Conservation (phyloP, 768 basidiomycete species). For the Boletus pseudo-olivaceus region DNA sequence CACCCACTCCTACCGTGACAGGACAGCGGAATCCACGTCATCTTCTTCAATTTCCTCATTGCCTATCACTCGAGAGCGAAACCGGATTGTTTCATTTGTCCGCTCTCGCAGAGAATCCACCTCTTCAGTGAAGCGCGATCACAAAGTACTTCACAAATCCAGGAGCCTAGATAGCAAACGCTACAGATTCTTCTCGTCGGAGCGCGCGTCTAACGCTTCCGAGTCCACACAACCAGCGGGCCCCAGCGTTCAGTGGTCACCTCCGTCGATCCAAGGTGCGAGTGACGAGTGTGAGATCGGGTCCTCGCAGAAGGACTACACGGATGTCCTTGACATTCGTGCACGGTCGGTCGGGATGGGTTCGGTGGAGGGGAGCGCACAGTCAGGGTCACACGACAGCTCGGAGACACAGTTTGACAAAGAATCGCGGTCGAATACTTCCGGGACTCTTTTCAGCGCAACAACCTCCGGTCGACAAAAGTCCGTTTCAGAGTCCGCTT, state of each 20-base stretch:
- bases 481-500: constrained; percentile 16
- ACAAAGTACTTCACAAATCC: constrained; percentile 8
- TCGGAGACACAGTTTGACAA: constrained; percentile 2
- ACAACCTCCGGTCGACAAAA: not conserved
- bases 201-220: not conserved
- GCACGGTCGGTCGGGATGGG: constrained; percentile 1
- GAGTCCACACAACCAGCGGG: not conserved
- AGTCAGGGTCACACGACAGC: not conserved
- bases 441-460: constrained; percentile 18
- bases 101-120: constrained; percentile 13
- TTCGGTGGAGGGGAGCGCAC: not conserved
- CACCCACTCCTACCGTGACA: not conserved
- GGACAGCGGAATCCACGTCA: constrained; percentile 4
- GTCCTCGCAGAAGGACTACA: not conserved
- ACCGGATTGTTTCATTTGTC: constrained; percentile 10
- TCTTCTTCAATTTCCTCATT: constrained; percentile 15
- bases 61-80: not conserved
- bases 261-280: not conserved
- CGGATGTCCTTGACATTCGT: constrained; percentile 24
- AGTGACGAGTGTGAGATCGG: not conserved
- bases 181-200: constrained; percentile 17
- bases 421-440: constrained; percentile 13
- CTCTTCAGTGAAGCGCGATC: not conserved
- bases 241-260: not conserved
- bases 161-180: constrained; percentile 7